These are phyloP conservation scores for Botrytis medusae DNA, from an alignment of 2,329 filamentous ascomycete species.

Conservation along the genomic window DNA sequence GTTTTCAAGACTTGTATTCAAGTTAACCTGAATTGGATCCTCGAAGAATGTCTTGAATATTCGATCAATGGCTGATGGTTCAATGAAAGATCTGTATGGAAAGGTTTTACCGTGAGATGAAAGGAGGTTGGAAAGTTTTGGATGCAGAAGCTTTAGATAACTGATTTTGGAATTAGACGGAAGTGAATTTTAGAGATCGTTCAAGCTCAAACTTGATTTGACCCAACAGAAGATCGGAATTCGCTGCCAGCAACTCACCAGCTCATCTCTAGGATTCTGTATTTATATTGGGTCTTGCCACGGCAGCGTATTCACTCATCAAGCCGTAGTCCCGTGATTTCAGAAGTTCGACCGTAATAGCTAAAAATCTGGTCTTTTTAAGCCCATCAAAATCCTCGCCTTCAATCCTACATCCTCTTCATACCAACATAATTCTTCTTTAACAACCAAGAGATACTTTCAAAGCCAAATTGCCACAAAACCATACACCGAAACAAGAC, in stretches of 20 bases:
- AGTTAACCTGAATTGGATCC: no score
- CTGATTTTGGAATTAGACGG: not conserved
- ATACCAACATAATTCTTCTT: not conserved
- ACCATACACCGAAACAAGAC: not conserved
- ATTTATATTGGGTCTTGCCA: not conserved
- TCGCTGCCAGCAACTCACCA: not conserved
- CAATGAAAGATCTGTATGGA: not conserved
- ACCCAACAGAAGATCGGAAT: accelerated
- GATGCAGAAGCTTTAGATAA: not conserved
- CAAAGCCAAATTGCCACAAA: no score
- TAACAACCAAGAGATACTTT: not conserved
- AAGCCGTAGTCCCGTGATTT: not conserved
- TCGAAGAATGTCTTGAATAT: not conserved
- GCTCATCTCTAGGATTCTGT: not conserved
- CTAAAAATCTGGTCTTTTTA: not conserved
- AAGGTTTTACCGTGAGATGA: no score
- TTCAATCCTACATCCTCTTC: not conserved
- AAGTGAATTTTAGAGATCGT: not conserved
- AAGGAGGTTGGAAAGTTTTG: accelerated
- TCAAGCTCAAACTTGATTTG: not conserved
- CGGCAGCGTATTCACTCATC: not conserved
- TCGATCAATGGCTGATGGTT: not conserved
- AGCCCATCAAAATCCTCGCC: not conserved
- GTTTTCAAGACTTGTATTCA: not conserved
- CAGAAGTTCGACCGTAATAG: not conserved